Evolutionary conservation across 345 rosid genomes (phyloP).

Genomic region (Eucalyptus sp.): DNA sequence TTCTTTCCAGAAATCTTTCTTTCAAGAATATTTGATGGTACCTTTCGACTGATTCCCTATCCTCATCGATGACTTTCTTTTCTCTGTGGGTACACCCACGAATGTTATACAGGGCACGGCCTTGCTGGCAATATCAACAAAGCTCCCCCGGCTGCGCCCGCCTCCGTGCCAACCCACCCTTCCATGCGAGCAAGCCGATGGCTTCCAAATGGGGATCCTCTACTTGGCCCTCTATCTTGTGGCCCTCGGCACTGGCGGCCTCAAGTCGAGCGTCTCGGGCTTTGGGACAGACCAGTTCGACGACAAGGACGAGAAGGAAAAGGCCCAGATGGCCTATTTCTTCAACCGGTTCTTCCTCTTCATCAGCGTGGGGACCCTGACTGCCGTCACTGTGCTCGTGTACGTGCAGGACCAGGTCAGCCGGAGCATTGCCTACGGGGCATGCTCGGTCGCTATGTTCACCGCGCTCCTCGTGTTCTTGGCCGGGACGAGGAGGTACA

Average conservation of each 20-base stretch:
- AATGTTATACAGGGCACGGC: constrained; percentile 50
- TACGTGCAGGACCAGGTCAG: constrained; percentile 50
- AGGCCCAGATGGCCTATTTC: constrained; percentile 45
- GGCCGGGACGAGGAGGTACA: constrained; percentile 44
- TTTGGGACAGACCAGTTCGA: constrained; percentile 62
- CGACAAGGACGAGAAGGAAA: constrained; percentile 43
- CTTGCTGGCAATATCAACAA: constrained; percentile 43
- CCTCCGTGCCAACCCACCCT: constrained; percentile 38
- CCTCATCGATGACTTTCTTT: background rate
- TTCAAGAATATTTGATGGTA: background rate
- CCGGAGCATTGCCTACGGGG: constrained; percentile 48
- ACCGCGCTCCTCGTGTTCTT: constrained; percentile 42
- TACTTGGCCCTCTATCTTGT: constrained; percentile 45
- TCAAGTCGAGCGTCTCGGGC: constrained; percentile 59
- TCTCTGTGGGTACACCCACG: background rate
- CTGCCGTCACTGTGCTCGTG: constrained; percentile 56
- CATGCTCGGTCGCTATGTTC: constrained; percentile 50
- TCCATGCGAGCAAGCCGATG: constrained; percentile 33
- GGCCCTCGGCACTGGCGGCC: constrained; percentile 58
- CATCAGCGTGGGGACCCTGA: constrained; percentile 37
- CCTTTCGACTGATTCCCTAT: background rate
- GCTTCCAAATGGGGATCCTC: constrained; percentile 59
- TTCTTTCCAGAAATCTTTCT: background rate
- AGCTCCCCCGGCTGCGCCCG: constrained; percentile 53
- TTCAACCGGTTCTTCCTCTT: constrained; percentile 49